Evolutionary conservation across 2,329 filamentous ascomycete genomes (phyloP), one percentile per base, ranked within the genome.

Genomic region (Xylariaceae sp.): DNA sequence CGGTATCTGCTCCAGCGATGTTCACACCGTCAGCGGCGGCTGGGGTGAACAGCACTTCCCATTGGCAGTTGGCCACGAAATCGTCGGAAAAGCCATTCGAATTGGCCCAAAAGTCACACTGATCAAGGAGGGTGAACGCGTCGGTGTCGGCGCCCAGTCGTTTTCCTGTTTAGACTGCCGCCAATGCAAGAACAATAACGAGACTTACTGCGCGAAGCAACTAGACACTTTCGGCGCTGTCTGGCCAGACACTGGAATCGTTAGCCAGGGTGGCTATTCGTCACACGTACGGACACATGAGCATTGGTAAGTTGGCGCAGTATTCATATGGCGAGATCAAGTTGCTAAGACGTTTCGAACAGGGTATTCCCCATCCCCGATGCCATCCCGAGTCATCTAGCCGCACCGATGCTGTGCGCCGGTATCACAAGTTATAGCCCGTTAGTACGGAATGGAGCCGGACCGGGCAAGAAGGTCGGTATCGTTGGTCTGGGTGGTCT

Each of bases 361-460:
- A 82, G 80, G 81, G 81, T 83, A 51, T 85, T 83, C 70, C 88
- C 88, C 69, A 92, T 95, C 64, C 91, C 90, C 42, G 89, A 92
- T 37, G 83, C 79, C 55, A 81, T 95, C 51, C 68, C 78, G 8
- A 82, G 80, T 65, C 74, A 76, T 57, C 75, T 86, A 54, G 89
- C 87, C 1, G 90, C 89, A 1, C 89, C 88, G 8, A 91, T 92
- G 88, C 81, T 94, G 66, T 95, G 91, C 74, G 91, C 89, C 47
- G 91, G 91, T 64, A 80, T 95, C 65, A 95, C 91, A 2, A 85
- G 86, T 60, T 95, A 86, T 77, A 88, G 84, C 61, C 90, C 91
- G 1, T 80, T 96, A 11, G 86, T 89, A 64, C 83, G 90, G 53
- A 86, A 92, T 69, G 88, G 88, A 18, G 82, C 82, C 61, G 88